Evolutionary conservation across 2,329 filamentous ascomycete species (phyloP).

Genomic region (Keithomyces neogunnii): DNA sequence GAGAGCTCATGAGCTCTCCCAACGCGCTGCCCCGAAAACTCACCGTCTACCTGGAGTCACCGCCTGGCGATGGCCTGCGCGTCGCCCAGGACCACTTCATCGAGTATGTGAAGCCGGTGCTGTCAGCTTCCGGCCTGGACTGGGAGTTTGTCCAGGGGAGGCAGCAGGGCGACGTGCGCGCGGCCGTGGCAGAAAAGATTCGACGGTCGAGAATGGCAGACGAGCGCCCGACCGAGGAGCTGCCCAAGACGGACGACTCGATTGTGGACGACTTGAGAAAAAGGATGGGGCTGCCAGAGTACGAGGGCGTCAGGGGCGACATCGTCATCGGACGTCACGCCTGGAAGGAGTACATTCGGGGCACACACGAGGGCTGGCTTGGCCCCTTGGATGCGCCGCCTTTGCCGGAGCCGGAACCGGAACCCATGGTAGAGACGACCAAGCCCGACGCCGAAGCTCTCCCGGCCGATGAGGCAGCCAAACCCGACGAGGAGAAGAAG

Average conservation of each 20-base stretch:
- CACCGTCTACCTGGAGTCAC: constrained; percentile 76
- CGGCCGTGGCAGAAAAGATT: constrained; percentile 78
- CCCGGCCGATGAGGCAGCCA: constrained; percentile 12
- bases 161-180: constrained; percentile 85
- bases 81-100: constrained; percentile 90
- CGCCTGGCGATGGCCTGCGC: constrained; percentile 78
- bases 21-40: constrained; percentile 73
- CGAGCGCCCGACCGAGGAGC: constrained; percentile 38
- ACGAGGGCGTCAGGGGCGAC: constrained; percentile 69
- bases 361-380: constrained; percentile 92
- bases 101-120: constrained; percentile 88
- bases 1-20: constrained; percentile 59
- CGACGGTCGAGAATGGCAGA: constrained; percentile 59
- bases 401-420: constrained; percentile 13
- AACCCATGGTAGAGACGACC: constrained; percentile 9
- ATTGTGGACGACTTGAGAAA: constrained; percentile 55
- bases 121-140: constrained; percentile 83
- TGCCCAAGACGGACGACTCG: constrained; percentile 41
- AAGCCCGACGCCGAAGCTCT: constrained; percentile 11
- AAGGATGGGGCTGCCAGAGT: constrained; percentile 60
- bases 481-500: constrained; percentile 29
- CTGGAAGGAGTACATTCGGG: constrained; percentile 95
- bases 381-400: constrained; percentile 65
- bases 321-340: constrained; percentile 83
- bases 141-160: constrained; percentile 94